phyloP scores from a whole-genome alignment of 495 filamentous ascomycete species.

The Pyronema omphalodes region DNA sequence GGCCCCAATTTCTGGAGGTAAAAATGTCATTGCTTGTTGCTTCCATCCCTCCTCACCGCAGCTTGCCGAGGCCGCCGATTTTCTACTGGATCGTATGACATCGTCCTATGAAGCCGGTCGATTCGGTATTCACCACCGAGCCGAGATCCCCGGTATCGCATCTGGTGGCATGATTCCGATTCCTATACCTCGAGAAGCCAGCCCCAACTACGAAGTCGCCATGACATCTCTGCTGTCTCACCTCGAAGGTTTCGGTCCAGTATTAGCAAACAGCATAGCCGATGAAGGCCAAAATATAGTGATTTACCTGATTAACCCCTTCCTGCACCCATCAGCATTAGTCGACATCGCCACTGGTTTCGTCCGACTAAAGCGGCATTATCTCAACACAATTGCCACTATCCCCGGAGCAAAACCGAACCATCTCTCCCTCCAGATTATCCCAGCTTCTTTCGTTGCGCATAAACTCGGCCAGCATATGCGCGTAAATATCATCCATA shows the following conservation, averaged over 20 bases:
- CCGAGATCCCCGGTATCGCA: constrained; percentile 33
- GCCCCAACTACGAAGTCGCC: constrained; percentile 12
- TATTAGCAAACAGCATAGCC: constrained; percentile 28
- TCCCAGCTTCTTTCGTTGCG: constrained; percentile 53
- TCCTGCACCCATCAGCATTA: constrained; percentile 41
- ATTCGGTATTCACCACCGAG: constrained; percentile 50
- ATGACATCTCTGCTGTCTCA: constrained; percentile 23
- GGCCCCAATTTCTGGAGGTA: constrained; percentile 54
- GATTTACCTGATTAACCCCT: constrained; percentile 72
- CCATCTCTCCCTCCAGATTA: constrained; percentile 66
- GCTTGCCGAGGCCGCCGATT: constrained; percentile 38
- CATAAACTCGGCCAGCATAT: constrained; percentile 34
- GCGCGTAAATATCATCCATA: constrained; percentile 1
- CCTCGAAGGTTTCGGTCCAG: constrained; percentile 23
- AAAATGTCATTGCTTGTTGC: constrained; percentile 63
- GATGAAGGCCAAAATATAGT: constrained; percentile 48
- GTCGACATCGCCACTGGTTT: constrained; percentile 67
- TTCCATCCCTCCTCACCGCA: constrained; percentile 50
- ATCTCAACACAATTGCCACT: constrained; percentile 36
- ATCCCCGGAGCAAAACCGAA: constrained; percentile 34
- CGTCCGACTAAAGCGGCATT: constrained; percentile 52
- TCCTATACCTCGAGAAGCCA: constrained; percentile 16
- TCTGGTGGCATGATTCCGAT: constrained; percentile 43
- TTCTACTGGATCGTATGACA: constrained; percentile 53
- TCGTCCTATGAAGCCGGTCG: constrained; percentile 62